Evolutionary conservation across 2,329 filamentous ascomycete genomes (phyloP).

Genomic region (Pyrenochaeta sp.): DNA sequence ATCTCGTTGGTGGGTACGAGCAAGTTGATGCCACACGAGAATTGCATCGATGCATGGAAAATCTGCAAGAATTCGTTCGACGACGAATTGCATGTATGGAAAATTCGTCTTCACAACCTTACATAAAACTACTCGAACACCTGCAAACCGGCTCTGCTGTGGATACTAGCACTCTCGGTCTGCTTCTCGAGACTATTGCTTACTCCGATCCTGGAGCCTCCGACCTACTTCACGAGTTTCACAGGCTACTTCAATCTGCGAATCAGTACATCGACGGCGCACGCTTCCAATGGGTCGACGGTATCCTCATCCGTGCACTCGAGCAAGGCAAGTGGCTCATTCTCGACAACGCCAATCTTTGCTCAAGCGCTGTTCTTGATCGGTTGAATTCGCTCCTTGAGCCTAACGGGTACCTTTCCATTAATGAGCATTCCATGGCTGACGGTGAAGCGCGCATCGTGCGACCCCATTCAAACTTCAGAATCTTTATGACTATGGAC

Average conservation of each 20-base stretch:
- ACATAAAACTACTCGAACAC: slow-evolving; percentile 32
- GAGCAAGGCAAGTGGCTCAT: slow-evolving; percentile 90
- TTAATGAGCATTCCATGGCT: slow-evolving; percentile 90
- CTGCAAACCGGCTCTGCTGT: slow-evolving; percentile 16
- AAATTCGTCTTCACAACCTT: slow-evolving; percentile 4
- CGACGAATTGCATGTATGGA: slow-evolving; percentile 24
- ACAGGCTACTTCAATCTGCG: slow-evolving; percentile 62
- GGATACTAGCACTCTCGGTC: slow-evolving; percentile 8
- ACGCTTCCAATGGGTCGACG: slow-evolving; percentile 95
- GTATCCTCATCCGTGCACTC: slow-evolving; percentile 86
- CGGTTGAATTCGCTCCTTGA: slow-evolving; percentile 94
- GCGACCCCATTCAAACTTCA: slow-evolving; percentile 83
- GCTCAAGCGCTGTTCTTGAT: slow-evolving; percentile 92
- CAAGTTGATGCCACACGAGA: slow-evolving; percentile 85
- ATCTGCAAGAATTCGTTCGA: slow-evolving; percentile 64
- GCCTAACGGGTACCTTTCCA: slow-evolving; percentile 83
- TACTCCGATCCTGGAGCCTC: slow-evolving; percentile 19
- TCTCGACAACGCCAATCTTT: slow-evolving; percentile 96
- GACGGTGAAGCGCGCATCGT: slow-evolving; percentile 84
- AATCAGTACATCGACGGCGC: slow-evolving; percentile 70
- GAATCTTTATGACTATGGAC: slow-evolving; percentile 94
- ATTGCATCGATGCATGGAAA: slow-evolving; percentile 67
- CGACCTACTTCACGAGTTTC: slow-evolving; percentile 58
- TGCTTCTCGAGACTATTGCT: slow-evolving; percentile 22
- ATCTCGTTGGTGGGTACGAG: slow-evolving; percentile 95